Conservation (phyloP, 345 rosid genomes). For the Hypericum androsaemum region DNA sequence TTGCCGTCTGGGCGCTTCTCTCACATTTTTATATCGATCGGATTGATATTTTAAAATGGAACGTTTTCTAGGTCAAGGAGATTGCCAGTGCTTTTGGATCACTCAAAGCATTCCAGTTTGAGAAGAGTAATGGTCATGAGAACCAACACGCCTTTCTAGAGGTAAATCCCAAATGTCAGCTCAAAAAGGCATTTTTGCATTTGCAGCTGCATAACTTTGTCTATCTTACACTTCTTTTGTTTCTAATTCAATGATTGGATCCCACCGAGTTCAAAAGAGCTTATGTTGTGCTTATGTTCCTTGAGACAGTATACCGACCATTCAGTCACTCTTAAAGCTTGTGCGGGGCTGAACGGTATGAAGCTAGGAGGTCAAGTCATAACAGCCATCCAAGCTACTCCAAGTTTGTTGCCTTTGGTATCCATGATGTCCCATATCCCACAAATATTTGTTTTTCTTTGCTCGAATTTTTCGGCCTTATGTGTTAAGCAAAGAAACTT, state of each 20-base stretch:
- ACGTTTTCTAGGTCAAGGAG: slow-evolving; percentile 60
- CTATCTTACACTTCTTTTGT: background rate
- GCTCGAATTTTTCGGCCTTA: slow-evolving; percentile 2
- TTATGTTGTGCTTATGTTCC: background rate
- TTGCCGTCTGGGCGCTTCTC: background rate
- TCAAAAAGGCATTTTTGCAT: background rate
- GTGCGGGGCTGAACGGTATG: slow-evolving; percentile 86
- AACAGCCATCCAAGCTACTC: slow-evolving; percentile 68
- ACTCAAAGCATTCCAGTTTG: slow-evolving; percentile 62
- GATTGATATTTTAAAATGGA: slow-evolving; percentile 1
- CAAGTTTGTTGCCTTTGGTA: slow-evolving; percentile 41
- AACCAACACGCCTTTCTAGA: slow-evolving; percentile 59
- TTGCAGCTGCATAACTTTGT: background rate
- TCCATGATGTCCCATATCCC: slow-evolving; percentile 9
- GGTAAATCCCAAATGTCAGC: slow-evolving; percentile 31
- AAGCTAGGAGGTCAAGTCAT: slow-evolving; percentile 77
- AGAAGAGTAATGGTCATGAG: slow-evolving; percentile 23
- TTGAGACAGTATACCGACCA: slow-evolving; percentile 57
- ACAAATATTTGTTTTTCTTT: background rate
- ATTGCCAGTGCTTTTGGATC: slow-evolving; percentile 82
- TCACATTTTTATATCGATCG: background rate
- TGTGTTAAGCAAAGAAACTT: slow-evolving; percentile 20
- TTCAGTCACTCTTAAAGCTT: slow-evolving; percentile 60
- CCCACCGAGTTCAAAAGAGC: slow-evolving; percentile 10
- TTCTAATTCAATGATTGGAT: background rate